These are phyloP conservation scores for Arachnopeziza araneosa DNA, from an alignment of 2,329 filamentous ascomycete species.

Conservation along the genomic window DNA sequence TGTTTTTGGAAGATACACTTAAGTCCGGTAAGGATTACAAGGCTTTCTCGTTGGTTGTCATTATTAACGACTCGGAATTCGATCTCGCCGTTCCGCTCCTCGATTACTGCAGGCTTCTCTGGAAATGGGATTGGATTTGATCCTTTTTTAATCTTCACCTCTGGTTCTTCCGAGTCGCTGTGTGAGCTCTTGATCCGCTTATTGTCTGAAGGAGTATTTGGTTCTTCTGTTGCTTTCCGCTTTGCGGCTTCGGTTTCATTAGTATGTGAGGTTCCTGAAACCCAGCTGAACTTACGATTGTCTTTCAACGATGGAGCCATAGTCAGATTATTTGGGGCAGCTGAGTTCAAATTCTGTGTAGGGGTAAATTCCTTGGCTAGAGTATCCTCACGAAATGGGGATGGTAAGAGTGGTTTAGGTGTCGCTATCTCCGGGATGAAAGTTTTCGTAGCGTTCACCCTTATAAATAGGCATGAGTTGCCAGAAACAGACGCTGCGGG, in stretches of 20 bases:
- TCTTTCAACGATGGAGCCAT: constrained; percentile 25
- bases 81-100: constrained; percentile 90
- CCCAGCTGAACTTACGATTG: constrained; percentile 13
- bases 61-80: constrained; percentile 99
- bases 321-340: neutral
- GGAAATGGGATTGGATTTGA: constrained; percentile 69
- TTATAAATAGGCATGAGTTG: too few relatives aligned
- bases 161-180: constrained; percentile 38
- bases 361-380: too few relatives aligned
- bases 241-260: constrained; percentile 38
- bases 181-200: constrained; percentile 57
- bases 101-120: constrained; percentile 87
- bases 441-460: too few relatives aligned
- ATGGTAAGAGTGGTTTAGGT: too few relatives aligned
- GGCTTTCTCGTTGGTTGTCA: constrained; percentile 78
- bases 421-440: too few relatives aligned
- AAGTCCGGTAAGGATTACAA: constrained; percentile 89
- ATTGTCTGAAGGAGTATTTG: constrained; percentile 51
- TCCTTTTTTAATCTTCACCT: constrained; percentile 37
- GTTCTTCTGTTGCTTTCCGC: constrained; percentile 67
- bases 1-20: constrained; percentile 99
- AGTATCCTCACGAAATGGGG: too few relatives aligned
- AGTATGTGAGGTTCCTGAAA: neutral
- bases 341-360: too few relatives aligned
- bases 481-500: neutral